Evolutionary conservation across 2,329 filamentous ascomycete genomes (phyloP).

Genomic region (Lachnellula occidentalis): DNA sequence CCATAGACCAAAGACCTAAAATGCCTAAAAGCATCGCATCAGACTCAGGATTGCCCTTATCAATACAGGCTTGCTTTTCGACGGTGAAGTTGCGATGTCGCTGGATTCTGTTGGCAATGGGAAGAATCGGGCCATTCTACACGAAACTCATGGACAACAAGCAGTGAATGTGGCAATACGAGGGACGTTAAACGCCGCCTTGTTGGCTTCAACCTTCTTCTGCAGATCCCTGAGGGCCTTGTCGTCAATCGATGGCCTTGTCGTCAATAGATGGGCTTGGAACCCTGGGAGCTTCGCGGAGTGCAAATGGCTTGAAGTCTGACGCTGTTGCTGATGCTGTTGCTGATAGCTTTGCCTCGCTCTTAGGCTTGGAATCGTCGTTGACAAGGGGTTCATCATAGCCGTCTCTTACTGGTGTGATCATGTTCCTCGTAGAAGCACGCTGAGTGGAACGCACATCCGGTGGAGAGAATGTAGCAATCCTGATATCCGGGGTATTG

Average conservation of each 20-base stretch:
- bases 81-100: conserved; percentile 38
- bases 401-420: conserved; percentile 18
- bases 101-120: conserved; percentile 32
- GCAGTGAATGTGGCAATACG: conserved; percentile 4
- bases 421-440: conserved; percentile 17
- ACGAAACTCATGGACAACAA: conserved; percentile 27
- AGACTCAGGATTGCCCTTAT: too few relatives aligned
- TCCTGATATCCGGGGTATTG: conserved; percentile 58
- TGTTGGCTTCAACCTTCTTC: background rate
- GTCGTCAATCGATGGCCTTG: background rate
- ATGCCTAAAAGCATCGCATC: too few relatives aligned
- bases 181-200: too few relatives aligned
- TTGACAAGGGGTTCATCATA: conserved; percentile 46
- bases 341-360: conserved; percentile 52
- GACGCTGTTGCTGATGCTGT: conserved; percentile 46
- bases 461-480: conserved; percentile 60
- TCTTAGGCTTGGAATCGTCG: conserved; percentile 32
- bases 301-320: conserved; percentile 50
- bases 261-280: too few relatives aligned
- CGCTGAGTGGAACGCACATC: conserved; percentile 30
- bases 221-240: background rate
- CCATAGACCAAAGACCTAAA: too few relatives aligned
- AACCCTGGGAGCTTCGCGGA: conserved; percentile 4
- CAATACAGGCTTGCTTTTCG: too few relatives aligned
- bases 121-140: conserved; percentile 29